Base-by-base conservation (phyloP, 257 asterid species). In the Solanum megistacrolobum region DNA sequence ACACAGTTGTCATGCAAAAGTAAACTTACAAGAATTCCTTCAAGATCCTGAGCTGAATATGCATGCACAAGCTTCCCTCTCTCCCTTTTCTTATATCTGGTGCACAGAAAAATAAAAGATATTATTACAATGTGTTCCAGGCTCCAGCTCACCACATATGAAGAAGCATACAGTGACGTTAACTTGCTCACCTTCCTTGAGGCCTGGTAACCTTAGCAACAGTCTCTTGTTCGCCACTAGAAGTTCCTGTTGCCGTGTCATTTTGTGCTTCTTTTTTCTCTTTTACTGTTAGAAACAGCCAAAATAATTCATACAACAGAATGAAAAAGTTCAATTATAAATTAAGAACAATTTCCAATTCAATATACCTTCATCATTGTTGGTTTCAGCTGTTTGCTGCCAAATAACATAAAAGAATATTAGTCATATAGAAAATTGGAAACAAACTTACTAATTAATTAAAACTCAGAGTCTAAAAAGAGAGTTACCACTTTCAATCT, bases 31-130 rank as follows among this genome's bases (percentile, higher is more conserved):
- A 97, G 98, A 89, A 97, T 97, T 90, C 98, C 99, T 91, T 95
- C 98, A 90, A 97, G 99, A 92, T 97, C 99, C 92, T 93, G 88
- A 48, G 98, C 90, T 86, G 99, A 94, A 89, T 96, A 97, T 83
- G 90, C 90, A 29, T 89, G 89, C 87, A 96, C 98, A 83, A 87
- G 94, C 93, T 97, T 97, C 79, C 98, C 99, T 91, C 88, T 95
- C 92, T 97, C 99, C 89, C 99, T 92, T 88, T 87, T 96, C 93
- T 95, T 92, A 92, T 97, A 96, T 89, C 99, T 97, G 91, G 32
- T 27, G 83, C 12, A 75, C 81, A 89, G 32, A 29, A 86, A 69
- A 84, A 31, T 82, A 58, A 60, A 18, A 66, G 62, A 43, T 25
- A 12, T 14, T 27, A 48, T 29, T 27, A 31, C 20, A 29, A 3